Evolutionary conservation across 371 early-diverging fungal species (phyloP).

Genomic region (Rhizomucor miehei): DNA sequence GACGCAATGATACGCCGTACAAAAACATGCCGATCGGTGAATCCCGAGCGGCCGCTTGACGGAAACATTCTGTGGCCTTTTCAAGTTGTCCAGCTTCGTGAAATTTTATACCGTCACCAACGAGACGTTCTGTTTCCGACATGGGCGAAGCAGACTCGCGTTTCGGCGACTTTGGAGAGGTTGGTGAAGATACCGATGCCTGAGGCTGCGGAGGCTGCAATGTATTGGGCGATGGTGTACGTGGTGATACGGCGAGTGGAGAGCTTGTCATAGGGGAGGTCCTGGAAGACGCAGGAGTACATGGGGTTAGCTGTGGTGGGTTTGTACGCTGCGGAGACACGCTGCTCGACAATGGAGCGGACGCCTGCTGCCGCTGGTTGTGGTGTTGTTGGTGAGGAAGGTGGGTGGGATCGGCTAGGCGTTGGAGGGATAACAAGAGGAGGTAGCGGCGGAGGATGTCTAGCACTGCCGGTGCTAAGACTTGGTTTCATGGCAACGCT

Average conservation of each 20-base stretch:
- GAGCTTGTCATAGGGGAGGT: not conserved
- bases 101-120: slow-evolving; percentile 39
- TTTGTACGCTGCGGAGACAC: not conserved
- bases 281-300: not conserved
- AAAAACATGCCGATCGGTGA: slow-evolving; percentile 74
- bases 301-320: not conserved
- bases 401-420: slow-evolving; percentile 19
- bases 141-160: not conserved
- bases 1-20: slow-evolving; percentile 72
- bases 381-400: slow-evolving; percentile 2
- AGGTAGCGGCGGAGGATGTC: slow-evolving; percentile 25
- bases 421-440: slow-evolving; percentile 34
- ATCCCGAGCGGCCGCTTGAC: slow-evolving; percentile 59
- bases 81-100: slow-evolving; percentile 68
- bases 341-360: not conserved
- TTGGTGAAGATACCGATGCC: slow-evolving; percentile 1
- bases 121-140: slow-evolving; percentile 19
- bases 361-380: not conserved
- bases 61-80: slow-evolving; percentile 68
- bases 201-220: slow-evolving; percentile 11
- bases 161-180: slow-evolving; percentile 4
- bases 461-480: slow-evolving; percentile 5
- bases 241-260: slow-evolving; percentile 7
- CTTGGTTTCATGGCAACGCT: slow-evolving; percentile 3
- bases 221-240: slow-evolving; percentile 21